These are phyloP conservation scores for Albizia julibrissin DNA, from an alignment of 306 rosid species.

Conservation along the genomic window DNA sequence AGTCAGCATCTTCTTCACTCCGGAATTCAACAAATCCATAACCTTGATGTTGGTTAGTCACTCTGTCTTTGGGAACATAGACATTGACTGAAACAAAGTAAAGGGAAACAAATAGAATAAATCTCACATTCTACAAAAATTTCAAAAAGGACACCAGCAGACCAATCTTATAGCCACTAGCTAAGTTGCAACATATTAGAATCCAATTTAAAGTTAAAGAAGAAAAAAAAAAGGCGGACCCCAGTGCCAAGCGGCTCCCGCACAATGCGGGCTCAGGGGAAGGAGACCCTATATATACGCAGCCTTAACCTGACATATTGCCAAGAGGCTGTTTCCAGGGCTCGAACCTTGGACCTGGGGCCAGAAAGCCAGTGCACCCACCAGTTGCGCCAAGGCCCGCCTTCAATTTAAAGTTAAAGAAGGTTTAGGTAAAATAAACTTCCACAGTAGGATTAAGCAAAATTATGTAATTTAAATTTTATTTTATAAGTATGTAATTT, in stretches of 20 bases:
- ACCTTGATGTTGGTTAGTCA: constrained; percentile 92
- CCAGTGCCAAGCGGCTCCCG: too few species aligned
- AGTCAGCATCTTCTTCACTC: constrained; percentile 97
- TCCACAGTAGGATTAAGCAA: background rate
- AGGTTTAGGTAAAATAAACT: background rate
- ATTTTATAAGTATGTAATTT: background rate
- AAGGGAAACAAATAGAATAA: background rate
- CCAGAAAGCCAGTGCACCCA: too few species aligned
- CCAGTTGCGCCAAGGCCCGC: too few species aligned
- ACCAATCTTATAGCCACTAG: background rate
- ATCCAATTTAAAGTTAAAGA: background rate
- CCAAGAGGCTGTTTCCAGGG: too few species aligned
- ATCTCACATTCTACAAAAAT: background rate
- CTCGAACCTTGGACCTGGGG: too few species aligned
- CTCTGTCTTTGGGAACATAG: constrained; percentile 96
- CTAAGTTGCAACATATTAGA: background rate
- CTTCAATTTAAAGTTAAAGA: background rate
- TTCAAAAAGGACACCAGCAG: background rate
- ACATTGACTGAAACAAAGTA: constrained; percentile 73
- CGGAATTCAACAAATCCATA: constrained; percentile 96
- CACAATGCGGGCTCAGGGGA: too few species aligned
- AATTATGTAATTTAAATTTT: too few species aligned
- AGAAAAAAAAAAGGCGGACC: too few species aligned
- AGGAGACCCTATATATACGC: too few species aligned
- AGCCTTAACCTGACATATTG: too few species aligned